These are phyloP conservation scores for Trichoderma gamsii DNA, from an alignment of 495 filamentous ascomycete genomes.

Conservation along the genomic window DNA sequence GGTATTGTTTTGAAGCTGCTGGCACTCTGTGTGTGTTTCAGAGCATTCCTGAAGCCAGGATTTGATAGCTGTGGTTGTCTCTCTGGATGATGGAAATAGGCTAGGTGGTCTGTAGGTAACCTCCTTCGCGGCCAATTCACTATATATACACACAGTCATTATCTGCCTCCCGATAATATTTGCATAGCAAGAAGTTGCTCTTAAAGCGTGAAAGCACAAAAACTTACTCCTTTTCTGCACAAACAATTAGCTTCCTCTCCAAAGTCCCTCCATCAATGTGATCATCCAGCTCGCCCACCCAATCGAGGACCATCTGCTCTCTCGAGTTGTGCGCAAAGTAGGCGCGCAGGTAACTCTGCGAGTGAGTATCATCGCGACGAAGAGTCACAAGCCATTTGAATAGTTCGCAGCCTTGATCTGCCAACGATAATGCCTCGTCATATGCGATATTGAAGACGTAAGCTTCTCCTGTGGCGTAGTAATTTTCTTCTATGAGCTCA, in stretches of 20 bases:
- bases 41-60: neutral
- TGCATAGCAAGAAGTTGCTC: too few relatives aligned
- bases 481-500: neutral
- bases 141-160: too few relatives aligned
- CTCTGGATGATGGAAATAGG: neutral
- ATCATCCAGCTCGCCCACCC: neutral
- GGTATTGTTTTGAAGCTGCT: neutral
- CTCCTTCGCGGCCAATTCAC: neutral
- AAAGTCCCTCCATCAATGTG: neutral
- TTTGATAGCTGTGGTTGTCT: neutral
- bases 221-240: neutral
- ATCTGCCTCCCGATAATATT: neutral
- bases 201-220: neutral
- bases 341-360: neutral
- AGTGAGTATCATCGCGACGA: neutral
- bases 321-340: neutral
- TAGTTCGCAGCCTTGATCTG: neutral
- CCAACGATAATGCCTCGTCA: neutral
- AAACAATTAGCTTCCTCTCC: neutral
- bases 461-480: neutral
- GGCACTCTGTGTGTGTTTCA: neutral
- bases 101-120: neutral
- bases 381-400: neutral
- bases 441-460: constrained; percentile 4
- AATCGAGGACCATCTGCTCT: neutral